Conservation (phyloP, 495 filamentous ascomycete species). For the Penicillium robsamsonii region DNA sequence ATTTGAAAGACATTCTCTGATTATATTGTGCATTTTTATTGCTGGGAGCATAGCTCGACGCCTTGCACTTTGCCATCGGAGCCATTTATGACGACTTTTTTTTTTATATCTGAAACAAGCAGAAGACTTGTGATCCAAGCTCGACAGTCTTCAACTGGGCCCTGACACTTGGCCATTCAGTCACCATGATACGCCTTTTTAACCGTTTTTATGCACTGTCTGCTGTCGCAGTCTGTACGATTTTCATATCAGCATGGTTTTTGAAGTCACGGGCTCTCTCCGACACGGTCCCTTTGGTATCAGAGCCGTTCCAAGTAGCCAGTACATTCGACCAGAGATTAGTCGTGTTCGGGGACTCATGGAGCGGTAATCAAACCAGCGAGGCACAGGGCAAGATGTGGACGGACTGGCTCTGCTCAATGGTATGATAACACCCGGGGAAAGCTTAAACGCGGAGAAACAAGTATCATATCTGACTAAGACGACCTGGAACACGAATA, state of each 20-base stretch:
- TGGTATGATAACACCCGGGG: slow-evolving; percentile 25
- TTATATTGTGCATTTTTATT: neutral
- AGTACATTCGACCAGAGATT: slow-evolving; percentile 36
- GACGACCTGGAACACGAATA: slow-evolving; percentile 10
- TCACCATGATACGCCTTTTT: slow-evolving; percentile 28
- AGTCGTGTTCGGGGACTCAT: slow-evolving; percentile 51
- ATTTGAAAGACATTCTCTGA: neutral
- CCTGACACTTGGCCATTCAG: neutral
- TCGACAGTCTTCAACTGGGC: neutral
- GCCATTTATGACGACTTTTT: neutral
- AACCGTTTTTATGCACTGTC: slow-evolving; percentile 38
- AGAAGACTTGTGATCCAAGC: neutral
- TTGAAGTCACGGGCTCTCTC: slow-evolving; percentile 30
- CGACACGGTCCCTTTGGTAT: slow-evolving; percentile 22
- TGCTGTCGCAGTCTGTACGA: slow-evolving; percentile 34
- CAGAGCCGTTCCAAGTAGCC: slow-evolving; percentile 23
- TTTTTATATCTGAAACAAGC: neutral
- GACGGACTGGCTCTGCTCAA: slow-evolving; percentile 47
- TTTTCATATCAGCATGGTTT: slow-evolving; percentile 36
- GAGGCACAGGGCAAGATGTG: slow-evolving; percentile 39
- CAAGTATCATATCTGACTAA: slow-evolving; percentile 7
- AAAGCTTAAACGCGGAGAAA: neutral
- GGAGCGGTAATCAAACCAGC: slow-evolving; percentile 46
- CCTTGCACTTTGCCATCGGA: too few species aligned
- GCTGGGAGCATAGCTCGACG: neutral